These are phyloP conservation scores for Fusarium musae DNA, from an alignment of 2,329 filamentous ascomycete genomes.

Conservation along the genomic window DNA sequence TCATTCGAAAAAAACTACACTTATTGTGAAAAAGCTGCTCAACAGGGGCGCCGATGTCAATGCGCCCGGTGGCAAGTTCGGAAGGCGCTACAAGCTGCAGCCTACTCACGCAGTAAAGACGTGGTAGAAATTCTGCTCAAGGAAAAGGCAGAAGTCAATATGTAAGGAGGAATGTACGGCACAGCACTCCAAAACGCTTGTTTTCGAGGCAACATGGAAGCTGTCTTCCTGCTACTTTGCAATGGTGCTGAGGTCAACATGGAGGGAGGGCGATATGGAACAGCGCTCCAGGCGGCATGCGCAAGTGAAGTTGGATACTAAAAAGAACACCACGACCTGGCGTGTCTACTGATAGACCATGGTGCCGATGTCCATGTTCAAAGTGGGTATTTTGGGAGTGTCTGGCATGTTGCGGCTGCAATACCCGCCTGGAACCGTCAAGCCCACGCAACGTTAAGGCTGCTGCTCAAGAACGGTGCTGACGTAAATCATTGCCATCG, in stretches of 20 bases:
- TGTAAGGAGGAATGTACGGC: accelerated
- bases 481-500: too few relatives aligned
- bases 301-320: accelerated
- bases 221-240: accelerated
- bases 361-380: not conserved
- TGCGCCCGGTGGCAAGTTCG: not conserved
- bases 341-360: accelerated
- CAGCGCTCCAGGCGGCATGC: not conserved
- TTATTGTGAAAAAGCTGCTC: not conserved
- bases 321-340: too few relatives aligned
- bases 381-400: accelerated
- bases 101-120: too few relatives aligned
- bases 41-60: not conserved
- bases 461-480: too few relatives aligned
- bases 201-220: accelerated
- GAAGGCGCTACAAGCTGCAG: not conserved
- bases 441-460: accelerated
- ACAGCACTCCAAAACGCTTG: not conserved
- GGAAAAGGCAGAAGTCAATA: accelerated
- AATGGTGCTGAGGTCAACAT: accelerated
- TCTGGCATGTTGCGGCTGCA: not conserved
- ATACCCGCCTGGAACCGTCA: accelerated
- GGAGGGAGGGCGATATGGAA: accelerated
- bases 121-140: accelerated
- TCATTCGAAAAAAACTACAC: too few relatives aligned